Conservation (phyloP, 495 filamentous ascomycete species). For the Clohesyomyces aquaticus region DNA sequence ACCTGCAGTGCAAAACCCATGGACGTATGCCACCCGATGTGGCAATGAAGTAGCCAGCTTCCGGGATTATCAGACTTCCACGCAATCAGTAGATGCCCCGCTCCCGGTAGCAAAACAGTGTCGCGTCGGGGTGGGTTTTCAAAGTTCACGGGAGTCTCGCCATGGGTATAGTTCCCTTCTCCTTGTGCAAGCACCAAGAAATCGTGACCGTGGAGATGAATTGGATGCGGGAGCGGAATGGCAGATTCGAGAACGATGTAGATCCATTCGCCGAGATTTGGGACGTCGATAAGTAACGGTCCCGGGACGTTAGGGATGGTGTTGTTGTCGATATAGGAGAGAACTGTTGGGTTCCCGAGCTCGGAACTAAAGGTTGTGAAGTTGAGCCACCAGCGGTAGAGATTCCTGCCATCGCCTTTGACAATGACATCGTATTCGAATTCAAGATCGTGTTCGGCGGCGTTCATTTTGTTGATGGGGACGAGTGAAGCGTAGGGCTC, state of each 20-base stretch:
- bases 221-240: conserved; percentile 39
- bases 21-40: conserved; percentile 43
- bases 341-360: conserved; percentile 44
- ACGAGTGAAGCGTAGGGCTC: conserved; percentile 42
- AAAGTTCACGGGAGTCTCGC: conserved; percentile 37
- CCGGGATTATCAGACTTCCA: conserved; percentile 46
- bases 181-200: conserved; percentile 45
- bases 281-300: conserved; percentile 42
- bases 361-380: conserved; percentile 45
- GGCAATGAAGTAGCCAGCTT: conserved; percentile 48
- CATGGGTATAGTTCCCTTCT: conserved; percentile 26
- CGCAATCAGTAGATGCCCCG: conserved; percentile 43
- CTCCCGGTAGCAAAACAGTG: conserved; percentile 40
- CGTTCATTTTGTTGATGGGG: conserved; percentile 36
- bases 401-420: conserved; percentile 30
- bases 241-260: conserved; percentile 47
- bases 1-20: conserved; percentile 50
- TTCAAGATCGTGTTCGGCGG: conserved; percentile 23
- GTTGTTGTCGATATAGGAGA: conserved; percentile 38
- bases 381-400: conserved; percentile 48
- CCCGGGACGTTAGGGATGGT: conserved; percentile 33
- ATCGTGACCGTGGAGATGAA: conserved; percentile 48
- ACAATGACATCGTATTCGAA: conserved; percentile 39
- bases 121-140: conserved; percentile 44
- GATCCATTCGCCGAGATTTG: conserved; percentile 45